Base-by-base conservation (phyloP, 2,329 filamentous ascomycete genomes). In the Botrytis pseudocinerea region DNA sequence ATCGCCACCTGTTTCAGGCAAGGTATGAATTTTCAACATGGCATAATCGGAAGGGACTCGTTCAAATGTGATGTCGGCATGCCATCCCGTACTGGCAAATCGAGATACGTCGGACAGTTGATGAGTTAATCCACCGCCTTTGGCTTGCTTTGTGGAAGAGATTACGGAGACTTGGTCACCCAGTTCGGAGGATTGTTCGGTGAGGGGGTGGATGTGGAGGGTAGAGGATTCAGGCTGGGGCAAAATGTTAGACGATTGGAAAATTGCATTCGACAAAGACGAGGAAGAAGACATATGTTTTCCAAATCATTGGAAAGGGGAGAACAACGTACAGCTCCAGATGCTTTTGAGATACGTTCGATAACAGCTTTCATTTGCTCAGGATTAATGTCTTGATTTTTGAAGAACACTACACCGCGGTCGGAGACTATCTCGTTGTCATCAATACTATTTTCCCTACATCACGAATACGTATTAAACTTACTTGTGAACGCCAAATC, bases 371-470 rank as follows among this genome's bases (percentile, higher is more conserved):
- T 83, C 70, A 86, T 83, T 14, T 80, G 65, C 82, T 82, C 1
- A 81, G 85, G 68, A 79, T 75, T 83, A n/a, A 86, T 80, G 76
- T 86, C 83, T 74, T 87, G 85, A 70, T 82, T 80, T 22, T 84
- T 82, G 74, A 86, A 85, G 76, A 86, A 86, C 20, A 93, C 91
- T 3, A 94, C 76, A 48, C 78, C 78, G 46, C 78, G 75, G 82
- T 93, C 87, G 22, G 92, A 90, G 22, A 94, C 91, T 77, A 91
- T 66, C 63, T 18, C 22, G n/a, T 32, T 8, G 54, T 82, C 83
- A 54, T 40, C 14, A 42, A 22, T 40, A 32, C 35, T 18, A 22
- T n/a, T n/a, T 42, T 60, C 6, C 5, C 35, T 14, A 5, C 51
- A 71, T 4, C 16, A 57, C 12, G 25, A 42, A 32, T 44, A 8